These are phyloP conservation scores for Rhododendron kiyosumense DNA, from an alignment of 148 eudicot genomes.

Conservation along the genomic window DNA sequence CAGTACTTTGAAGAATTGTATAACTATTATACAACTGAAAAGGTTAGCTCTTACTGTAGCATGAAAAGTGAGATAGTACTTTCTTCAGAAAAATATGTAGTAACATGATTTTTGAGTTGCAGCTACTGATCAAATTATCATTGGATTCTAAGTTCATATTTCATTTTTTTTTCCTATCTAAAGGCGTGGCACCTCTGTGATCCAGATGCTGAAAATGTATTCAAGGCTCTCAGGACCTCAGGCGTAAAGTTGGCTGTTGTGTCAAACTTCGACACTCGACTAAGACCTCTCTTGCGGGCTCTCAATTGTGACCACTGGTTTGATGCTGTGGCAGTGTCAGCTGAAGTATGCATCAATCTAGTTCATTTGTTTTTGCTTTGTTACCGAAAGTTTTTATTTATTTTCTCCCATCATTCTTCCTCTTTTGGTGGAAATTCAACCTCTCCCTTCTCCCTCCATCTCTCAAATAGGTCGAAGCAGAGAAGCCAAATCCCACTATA, in stretches of 20 bases:
- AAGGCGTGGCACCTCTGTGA: conserved; percentile 99
- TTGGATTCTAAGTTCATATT: neutral
- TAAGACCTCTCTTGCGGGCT: conserved; percentile 75
- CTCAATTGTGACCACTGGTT: conserved; percentile 96
- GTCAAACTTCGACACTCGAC: conserved; percentile 87
- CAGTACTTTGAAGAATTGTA: conserved; percentile 96
- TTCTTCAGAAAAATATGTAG: neutral
- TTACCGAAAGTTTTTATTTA: neutral
- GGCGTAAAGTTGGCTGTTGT: conserved; percentile 91
- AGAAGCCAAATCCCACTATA: conserved; percentile 95
- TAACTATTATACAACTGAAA: conserved; percentile 80
- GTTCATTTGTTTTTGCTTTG: neutral
- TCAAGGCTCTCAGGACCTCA: conserved; percentile 60
- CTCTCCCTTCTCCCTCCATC: neutral
- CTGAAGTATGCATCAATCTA: conserved; percentile 54
- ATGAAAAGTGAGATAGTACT: neutral
- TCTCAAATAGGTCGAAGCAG: conserved; percentile 75
- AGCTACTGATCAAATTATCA: too few species aligned
- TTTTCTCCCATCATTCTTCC: neutral
- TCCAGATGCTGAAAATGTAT: conserved; percentile 85
- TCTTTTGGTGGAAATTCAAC: neutral
- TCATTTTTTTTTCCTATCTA: neutral
- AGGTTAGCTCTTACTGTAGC: conserved; percentile 40
- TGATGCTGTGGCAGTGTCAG: conserved; percentile 97
- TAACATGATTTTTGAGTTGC: too few species aligned